Evolutionary conservation across 176 grass and related monocot genomes (phyloP).

Genomic region (Ampelocalamus luodianensis): DNA sequence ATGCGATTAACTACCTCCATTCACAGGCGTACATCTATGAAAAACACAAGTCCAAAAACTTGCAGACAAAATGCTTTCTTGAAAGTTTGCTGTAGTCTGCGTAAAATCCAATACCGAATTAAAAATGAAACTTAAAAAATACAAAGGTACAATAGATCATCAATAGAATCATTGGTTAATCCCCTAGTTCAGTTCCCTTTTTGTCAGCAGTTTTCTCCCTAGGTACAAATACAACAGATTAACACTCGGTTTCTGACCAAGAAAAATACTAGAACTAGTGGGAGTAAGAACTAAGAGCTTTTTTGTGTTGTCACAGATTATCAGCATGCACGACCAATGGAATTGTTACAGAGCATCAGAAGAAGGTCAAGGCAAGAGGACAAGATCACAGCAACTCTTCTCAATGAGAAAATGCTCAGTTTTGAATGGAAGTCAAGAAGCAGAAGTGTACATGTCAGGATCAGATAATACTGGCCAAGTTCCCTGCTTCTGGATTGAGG

Average conservation of each 20-base stretch:
- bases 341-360: slow-evolving; percentile 62
- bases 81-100: background rate
- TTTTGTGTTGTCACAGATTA: slow-evolving; percentile 44
- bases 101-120: background rate
- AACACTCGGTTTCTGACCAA: background rate
- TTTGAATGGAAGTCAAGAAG: slow-evolving; percentile 41
- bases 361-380: slow-evolving; percentile 20
- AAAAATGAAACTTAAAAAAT: background rate
- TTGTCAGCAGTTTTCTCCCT: background rate
- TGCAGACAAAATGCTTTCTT: background rate
- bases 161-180: background rate
- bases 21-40: too few relatives aligned
- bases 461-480: background rate
- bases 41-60: too few relatives aligned
- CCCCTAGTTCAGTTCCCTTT: background rate
- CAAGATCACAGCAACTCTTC: slow-evolving; percentile 45
- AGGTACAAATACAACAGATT: background rate
- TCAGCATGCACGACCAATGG: slow-evolving; percentile 87
- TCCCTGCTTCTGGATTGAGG: slow-evolving; percentile 58
- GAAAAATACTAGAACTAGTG: background rate
- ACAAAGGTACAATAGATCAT: background rate
- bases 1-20: too few relatives aligned
- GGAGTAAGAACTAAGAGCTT: background rate
- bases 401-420: slow-evolving; percentile 52
- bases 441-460: slow-evolving; percentile 60